phyloP scores from a whole-genome alignment of 2,329 filamentous ascomycete genomes.

The Anthostomella pinea region DNA sequence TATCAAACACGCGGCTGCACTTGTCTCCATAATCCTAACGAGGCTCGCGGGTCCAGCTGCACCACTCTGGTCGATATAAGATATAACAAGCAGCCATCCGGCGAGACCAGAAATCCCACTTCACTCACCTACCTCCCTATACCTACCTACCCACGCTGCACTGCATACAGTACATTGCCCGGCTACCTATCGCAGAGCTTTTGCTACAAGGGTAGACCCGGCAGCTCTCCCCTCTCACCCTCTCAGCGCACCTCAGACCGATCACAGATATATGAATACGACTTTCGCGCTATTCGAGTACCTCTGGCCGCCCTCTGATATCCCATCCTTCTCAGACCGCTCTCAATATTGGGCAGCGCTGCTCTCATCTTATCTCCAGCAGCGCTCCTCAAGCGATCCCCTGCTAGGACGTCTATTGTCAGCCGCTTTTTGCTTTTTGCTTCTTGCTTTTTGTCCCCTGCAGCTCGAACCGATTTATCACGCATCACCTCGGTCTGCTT shows the following conservation, averaged over 20 bases:
- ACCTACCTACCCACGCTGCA: background rate
- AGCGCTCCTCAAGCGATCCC: slow-evolving; percentile 3
- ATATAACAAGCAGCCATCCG: background rate
- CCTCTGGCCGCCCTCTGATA: slow-evolving; percentile 1
- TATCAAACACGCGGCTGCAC: background rate
- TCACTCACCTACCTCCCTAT: background rate
- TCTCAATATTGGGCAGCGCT: too few species aligned
- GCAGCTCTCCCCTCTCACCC: slow-evolving; percentile 8
- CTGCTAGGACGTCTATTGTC: slow-evolving; percentile 17
- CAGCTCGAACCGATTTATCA: slow-evolving; percentile 11
- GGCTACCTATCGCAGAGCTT: slow-evolving; percentile 1
- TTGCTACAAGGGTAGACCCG: slow-evolving; percentile 18
- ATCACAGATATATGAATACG: slow-evolving; percentile 1
- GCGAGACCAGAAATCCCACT: background rate
- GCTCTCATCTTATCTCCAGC: too few species aligned
- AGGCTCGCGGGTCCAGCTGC: background rate
- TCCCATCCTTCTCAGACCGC: too few species aligned
- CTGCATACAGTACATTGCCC: background rate
- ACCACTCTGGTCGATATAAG: background rate
- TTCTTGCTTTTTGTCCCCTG: slow-evolving; percentile 5
- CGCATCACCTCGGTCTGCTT: slow-evolving; percentile 12
- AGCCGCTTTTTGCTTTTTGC: slow-evolving; percentile 19
- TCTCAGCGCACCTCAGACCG: background rate
- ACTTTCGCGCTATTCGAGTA: slow-evolving; percentile 7
- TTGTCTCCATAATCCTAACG: background rate